These are phyloP conservation scores for Aureobasidium sp. DNA, from an alignment of 2,329 filamentous ascomycete species.

Conservation along the genomic window DNA sequence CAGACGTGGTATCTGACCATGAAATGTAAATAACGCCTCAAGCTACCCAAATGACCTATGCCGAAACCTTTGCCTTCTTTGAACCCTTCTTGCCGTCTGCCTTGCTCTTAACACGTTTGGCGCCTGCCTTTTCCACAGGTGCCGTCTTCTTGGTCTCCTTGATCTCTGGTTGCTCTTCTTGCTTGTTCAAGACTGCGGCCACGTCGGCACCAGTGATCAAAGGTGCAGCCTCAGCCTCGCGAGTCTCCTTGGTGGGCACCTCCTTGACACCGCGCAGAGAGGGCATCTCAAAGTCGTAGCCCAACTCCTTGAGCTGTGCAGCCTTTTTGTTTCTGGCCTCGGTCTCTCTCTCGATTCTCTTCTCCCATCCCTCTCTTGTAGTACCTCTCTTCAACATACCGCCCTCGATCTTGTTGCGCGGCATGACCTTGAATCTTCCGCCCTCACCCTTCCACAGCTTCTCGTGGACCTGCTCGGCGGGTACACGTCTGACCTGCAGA, in stretches of 20 bases:
- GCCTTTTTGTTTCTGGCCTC: slow-evolving; percentile 61
- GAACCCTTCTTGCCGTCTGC: slow-evolving; percentile 29
- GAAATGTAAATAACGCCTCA: slow-evolving; percentile 6
- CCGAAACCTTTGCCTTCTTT: slow-evolving; percentile 25
- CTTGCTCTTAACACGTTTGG: slow-evolving; percentile 29
- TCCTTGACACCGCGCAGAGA: slow-evolving; percentile 58
- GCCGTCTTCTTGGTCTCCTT: slow-evolving; percentile 26
- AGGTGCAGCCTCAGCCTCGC: slow-evolving; percentile 28
- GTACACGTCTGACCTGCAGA: slow-evolving; percentile 75
- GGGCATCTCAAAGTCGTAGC: slow-evolving; percentile 76
- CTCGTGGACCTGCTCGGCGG: slow-evolving; percentile 68
- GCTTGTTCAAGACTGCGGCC: slow-evolving; percentile 27
- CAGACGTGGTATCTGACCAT: slow-evolving; percentile 11
- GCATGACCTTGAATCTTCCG: slow-evolving; percentile 79
- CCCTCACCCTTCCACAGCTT: slow-evolving; percentile 87
- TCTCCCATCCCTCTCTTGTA: slow-evolving; percentile 70
- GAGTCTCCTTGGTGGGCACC: slow-evolving; percentile 38
- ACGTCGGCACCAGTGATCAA: slow-evolving; percentile 27
- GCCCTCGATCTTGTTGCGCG: slow-evolving; percentile 80
- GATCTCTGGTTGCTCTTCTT: slow-evolving; percentile 20
- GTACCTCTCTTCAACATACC: slow-evolving; percentile 65
- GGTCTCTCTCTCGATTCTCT: slow-evolving; percentile 66
- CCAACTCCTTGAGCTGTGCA: slow-evolving; percentile 69
- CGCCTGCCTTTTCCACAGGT: slow-evolving; percentile 20
- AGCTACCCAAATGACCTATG: background rate